Evolutionary conservation across 1,284 basidiomycete genomes (phyloP).

Genomic region (Ganoderma leucocontextum): DNA sequence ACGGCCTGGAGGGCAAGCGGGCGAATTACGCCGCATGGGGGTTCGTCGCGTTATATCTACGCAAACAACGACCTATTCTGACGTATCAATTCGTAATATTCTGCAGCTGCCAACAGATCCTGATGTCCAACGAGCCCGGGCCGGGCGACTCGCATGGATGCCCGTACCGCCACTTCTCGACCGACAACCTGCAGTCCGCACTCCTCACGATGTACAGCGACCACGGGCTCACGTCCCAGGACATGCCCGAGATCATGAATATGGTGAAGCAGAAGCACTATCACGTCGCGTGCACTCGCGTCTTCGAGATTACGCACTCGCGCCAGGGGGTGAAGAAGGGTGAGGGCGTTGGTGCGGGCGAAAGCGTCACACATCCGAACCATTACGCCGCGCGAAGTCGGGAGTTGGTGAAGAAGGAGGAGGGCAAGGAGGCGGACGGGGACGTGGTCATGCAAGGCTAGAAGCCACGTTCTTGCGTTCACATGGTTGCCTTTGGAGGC

Average conservation of each 20-base stretch:
- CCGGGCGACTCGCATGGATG: constrained; percentile 88
- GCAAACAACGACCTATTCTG: background rate
- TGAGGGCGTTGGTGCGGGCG: constrained; percentile 88
- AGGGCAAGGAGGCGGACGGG: constrained; percentile 41
- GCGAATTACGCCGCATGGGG: constrained; percentile 95
- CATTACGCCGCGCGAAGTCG: constrained; percentile 79
- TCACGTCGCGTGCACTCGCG: constrained; percentile 96
- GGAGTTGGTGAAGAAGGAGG: constrained; percentile 61
- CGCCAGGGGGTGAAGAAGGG: constrained; percentile 83
- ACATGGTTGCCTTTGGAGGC: constrained; percentile 11
- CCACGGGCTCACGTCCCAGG: constrained; percentile 65
- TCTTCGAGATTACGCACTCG: constrained; percentile 94
- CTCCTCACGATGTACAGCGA: constrained; percentile 80
- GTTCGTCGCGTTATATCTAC: constrained; percentile 48
- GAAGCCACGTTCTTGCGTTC: constrained; percentile 1
- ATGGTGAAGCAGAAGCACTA: constrained; percentile 87
- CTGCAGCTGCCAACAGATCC: constrained; percentile 88
- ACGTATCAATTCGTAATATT: background rate
- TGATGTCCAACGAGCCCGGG: constrained; percentile 80
- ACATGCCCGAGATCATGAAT: constrained; percentile 89
- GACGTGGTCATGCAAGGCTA: constrained; percentile 44
- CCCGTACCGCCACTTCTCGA: constrained; percentile 92
- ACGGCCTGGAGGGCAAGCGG: constrained; percentile 93
- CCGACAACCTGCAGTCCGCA: constrained; percentile 85
- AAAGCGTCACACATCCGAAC: constrained; percentile 96